Evolutionary conservation across 2,329 filamentous ascomycete genomes (phyloP).

Genomic region (Fusarium sp.): DNA sequence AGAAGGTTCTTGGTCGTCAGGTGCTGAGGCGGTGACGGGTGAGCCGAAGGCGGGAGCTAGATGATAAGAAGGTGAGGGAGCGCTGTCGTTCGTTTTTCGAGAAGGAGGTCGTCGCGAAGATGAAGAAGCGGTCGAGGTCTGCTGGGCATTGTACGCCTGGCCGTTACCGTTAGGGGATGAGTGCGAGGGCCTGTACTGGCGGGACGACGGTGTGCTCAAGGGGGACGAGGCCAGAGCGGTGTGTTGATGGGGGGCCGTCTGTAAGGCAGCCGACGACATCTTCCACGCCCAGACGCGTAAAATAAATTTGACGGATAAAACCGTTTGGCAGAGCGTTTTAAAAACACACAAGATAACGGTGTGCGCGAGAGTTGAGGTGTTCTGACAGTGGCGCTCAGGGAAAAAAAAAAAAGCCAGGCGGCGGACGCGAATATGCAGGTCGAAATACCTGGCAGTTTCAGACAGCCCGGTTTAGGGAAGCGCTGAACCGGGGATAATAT

Average conservation of each 20-base stretch:
- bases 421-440: constrained; percentile 42
- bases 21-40: constrained; percentile 54
- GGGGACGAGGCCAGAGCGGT: constrained; percentile 59
- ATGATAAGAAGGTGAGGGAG: constrained; percentile 49
- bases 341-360: constrained; percentile 12
- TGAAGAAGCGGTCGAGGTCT: constrained; percentile 58
- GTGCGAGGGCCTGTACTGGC: constrained; percentile 62
- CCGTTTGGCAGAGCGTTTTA: constrained; percentile 9
- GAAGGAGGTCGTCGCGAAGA: constrained; percentile 63
- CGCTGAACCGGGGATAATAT: constrained; percentile 34
- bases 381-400: constrained; percentile 24
- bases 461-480: constrained; percentile 30
- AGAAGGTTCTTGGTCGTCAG: constrained; percentile 52
- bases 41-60: constrained; percentile 58
- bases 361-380: constrained; percentile 21
- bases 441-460: constrained; percentile 44
- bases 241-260: constrained; percentile 67
- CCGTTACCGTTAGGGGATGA: constrained; percentile 61
- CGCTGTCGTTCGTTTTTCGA: constrained; percentile 62
- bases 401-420: constrained; percentile 37
- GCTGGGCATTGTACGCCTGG: constrained; percentile 67
- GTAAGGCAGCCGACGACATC: constrained; percentile 67
- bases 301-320: constrained; percentile 10
- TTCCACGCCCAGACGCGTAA: constrained; percentile 44
- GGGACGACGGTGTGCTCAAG: constrained; percentile 58